Evolutionary conservation across 106 monocot species (phyloP).

Genomic region (Allium fistulosum): DNA sequence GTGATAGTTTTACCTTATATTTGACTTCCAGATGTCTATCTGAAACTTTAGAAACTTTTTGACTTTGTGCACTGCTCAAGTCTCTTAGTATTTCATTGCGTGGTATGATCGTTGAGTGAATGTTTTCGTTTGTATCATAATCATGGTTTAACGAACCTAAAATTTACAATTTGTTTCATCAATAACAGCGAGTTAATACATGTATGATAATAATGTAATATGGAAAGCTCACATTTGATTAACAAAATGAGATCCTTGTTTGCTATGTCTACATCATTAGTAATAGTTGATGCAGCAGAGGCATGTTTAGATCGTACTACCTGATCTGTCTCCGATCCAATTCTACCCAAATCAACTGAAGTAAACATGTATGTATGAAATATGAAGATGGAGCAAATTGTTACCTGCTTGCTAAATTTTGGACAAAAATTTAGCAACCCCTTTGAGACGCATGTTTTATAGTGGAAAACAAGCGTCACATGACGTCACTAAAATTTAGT

Average conservation of each 20-base stretch:
- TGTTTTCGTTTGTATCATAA: slow-evolving; percentile 25
- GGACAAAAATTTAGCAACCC: too few relatives aligned
- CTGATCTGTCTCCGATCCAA: slow-evolving; percentile 36
- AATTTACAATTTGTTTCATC: too few relatives aligned
- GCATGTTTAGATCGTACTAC: slow-evolving; percentile 37
- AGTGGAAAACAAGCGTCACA: too few relatives aligned
- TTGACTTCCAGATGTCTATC: slow-evolving; percentile 49
- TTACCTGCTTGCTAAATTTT: too few relatives aligned
- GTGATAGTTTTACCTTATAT: slow-evolving; percentile 78
- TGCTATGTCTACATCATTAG: slow-evolving; percentile 36
- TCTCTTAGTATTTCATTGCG: slow-evolving; percentile 29
- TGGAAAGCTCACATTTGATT: slow-evolving; percentile 40
- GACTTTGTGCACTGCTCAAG: slow-evolving; percentile 40
- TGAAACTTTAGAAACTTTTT: slow-evolving; percentile 35
- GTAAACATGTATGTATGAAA: too few relatives aligned
- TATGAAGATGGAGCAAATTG: too few relatives aligned
- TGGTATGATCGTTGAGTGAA: slow-evolving; percentile 28
- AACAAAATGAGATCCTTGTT: slow-evolving; percentile 41
- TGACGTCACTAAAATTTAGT: too few relatives aligned
- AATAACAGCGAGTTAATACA: too few relatives aligned
- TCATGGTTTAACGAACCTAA: slow-evolving; percentile 67
- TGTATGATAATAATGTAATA: too few relatives aligned
- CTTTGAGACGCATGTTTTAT: too few relatives aligned
- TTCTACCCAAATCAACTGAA: slow-evolving; percentile 21
- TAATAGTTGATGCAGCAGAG: slow-evolving; percentile 22